Evolutionary conservation across 305 asterid species (phyloP).

Genomic region (Fraxinus paxiana): DNA sequence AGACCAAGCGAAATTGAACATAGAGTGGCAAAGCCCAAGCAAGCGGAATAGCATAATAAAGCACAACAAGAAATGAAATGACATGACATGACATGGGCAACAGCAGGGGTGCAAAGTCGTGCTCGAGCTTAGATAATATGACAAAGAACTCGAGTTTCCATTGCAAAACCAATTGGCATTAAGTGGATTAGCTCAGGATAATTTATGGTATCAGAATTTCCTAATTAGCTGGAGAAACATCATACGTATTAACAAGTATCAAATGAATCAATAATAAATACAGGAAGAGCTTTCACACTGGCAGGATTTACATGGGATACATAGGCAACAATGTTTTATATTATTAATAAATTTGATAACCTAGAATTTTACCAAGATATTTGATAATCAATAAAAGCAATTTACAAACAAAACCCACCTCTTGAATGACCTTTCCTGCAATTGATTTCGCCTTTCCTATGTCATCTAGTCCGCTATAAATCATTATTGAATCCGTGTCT

Average conservation of each 20-base stretch:
- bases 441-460: conserved; percentile 71
- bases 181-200: neutral
- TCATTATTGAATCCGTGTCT: conserved; percentile 98
- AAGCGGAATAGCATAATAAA: neutral
- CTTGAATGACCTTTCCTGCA: conserved; percentile 83
- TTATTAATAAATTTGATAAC: conserved; percentile 10
- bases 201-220: neutral
- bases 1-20: neutral
- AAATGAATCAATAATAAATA: conserved; percentile 15
- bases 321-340: neutral
- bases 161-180: neutral
- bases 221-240: neutral
- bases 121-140: neutral
- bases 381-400: conserved; percentile 20
- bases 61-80: neutral
- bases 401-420: conserved; percentile 48
- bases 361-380: neutral
- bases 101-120: neutral
- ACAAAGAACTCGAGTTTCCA: neutral
- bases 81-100: no score
- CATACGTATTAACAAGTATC: neutral
- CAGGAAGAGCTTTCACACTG: neutral
- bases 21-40: neutral
- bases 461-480: conserved; percentile 91
- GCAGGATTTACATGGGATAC: conserved; percentile 16